Conservation (phyloP, 495 filamentous ascomycete genomes). For the Apiosordaria backusii region DNA sequence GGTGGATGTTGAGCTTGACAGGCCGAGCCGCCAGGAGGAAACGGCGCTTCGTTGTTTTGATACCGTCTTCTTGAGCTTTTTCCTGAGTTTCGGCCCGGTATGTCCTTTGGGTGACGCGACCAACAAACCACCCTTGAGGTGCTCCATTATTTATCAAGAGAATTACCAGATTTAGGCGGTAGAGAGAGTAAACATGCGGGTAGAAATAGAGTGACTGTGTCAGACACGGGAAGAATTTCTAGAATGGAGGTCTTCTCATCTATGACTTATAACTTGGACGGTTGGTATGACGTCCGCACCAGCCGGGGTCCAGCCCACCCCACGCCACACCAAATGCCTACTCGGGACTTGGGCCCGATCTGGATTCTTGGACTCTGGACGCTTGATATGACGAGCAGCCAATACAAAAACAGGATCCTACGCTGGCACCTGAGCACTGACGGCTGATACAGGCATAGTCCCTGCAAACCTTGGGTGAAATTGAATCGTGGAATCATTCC, state of each 20-base stretch:
- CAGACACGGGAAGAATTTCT: neutral
- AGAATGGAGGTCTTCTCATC: constrained; percentile 19
- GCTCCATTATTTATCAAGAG: constrained; percentile 35
- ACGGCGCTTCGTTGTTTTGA: constrained; percentile 31
- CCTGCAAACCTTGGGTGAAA: neutral
- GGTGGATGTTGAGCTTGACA: constrained; percentile 17
- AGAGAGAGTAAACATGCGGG: constrained; percentile 23
- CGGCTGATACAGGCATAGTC: constrained; percentile 6
- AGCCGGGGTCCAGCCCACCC: constrained; percentile 5
- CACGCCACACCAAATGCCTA: constrained; percentile 2
- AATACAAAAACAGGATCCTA: constrained; percentile 33
- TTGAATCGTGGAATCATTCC: constrained; percentile 6
- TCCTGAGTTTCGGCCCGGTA: constrained; percentile 34
- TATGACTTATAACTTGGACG: constrained; percentile 23
- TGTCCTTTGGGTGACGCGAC: constrained; percentile 26
- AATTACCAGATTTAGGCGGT: constrained; percentile 24
- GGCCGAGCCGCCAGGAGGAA: constrained; percentile 21
- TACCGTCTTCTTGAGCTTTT: constrained; percentile 41
- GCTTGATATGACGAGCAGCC: constrained; percentile 15
- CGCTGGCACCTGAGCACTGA: neutral
- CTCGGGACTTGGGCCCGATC: constrained; percentile 10
- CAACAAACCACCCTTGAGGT: constrained; percentile 28
- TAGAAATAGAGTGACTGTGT: constrained; percentile 14
- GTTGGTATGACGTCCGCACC: constrained; percentile 34
- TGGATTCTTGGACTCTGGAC: neutral